Evolutionary conservation across 371 early-diverging fungal species (phyloP).

Genomic region (Saksenaea vasiformis): DNA sequence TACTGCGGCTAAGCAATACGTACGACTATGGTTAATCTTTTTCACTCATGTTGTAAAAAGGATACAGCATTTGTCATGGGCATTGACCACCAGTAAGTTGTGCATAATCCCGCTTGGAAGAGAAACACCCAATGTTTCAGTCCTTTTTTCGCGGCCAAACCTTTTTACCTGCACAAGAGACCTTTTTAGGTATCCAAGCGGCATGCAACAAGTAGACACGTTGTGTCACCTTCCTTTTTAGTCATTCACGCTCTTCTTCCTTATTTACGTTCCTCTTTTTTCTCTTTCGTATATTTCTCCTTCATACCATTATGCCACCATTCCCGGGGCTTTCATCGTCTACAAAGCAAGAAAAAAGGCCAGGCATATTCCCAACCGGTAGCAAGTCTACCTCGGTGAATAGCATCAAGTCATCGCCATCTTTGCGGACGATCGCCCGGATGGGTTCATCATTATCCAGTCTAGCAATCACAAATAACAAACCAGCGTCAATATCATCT

Average conservation of each 20-base stretch:
- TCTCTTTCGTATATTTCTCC: not conserved
- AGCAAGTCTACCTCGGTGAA: not conserved
- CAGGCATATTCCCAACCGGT: constrained; percentile 4
- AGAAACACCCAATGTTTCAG: no score
- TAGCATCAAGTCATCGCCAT: not conserved
- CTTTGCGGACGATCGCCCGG: constrained; percentile 1
- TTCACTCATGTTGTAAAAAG: not conserved
- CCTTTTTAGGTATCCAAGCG: no score
- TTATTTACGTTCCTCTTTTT: not conserved
- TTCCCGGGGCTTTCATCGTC: constrained; percentile 1
- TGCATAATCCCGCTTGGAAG: no score
- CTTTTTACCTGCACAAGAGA: no score
- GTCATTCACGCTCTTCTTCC: not conserved
- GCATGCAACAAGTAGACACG: not conserved
- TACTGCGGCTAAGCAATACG: not conserved
- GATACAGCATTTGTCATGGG: not conserved
- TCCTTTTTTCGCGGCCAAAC: no score
- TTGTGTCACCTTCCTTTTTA: not conserved
- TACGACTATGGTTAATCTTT: not conserved
- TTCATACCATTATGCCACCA: not conserved
- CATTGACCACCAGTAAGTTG: no score
- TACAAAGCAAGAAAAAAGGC: not conserved
- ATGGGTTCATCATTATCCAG: not conserved
- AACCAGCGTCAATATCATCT: not conserved
- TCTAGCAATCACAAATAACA: not conserved